Evolutionary conservation across 495 filamentous ascomycete genomes (phyloP), one percentile per base, ranked within the genome.

Genomic region (Trichocladium antarcticum): DNA sequence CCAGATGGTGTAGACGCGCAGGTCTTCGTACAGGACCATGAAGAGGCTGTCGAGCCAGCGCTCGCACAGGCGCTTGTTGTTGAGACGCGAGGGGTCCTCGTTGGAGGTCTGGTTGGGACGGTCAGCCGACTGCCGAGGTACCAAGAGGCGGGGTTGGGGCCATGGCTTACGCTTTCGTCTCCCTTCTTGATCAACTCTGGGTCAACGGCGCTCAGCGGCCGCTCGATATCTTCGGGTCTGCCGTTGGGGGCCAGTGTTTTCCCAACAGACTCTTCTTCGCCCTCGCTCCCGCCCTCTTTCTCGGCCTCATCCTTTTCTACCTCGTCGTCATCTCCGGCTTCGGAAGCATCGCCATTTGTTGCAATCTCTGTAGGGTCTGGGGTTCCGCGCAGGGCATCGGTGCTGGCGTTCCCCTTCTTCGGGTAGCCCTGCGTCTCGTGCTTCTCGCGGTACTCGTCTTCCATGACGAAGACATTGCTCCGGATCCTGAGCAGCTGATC

Each of bases 1-100:
- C 92, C 92, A 98, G 62, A 98, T 97, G 34, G 92, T 97, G 69
- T 97, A 98, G 47, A 98, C 89, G 24, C 92, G 86, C 9, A 98
- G 78, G 59, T 98, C 92, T 65, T 98, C 92, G 61, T 97, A 98
- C 1, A 97, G 77, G 0, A 97, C 90, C 92, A 98, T 98, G 72
- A 98, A 97, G 28, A 98, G 78, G 56, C 94, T 97, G 66, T 98
- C 92, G 2, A 98, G 78, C 92, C 92, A 98, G 53, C 92, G 79
- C 62, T 98, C 92, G 59, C 92, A 98, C 5, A 98, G 79, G 1
- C 92, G 83, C 70, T 98, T 98, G 68, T 96, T 92, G 51, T 87
- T 88, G 61, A 98, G 86, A 19, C 76, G 73, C 5, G 79, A 76
- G 60, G 80, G 77, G 47, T 79, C 75, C 16, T 74, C 67, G 1